Evolutionary conservation across 257 asterid species (phyloP).

Genomic region (Agastache rugosa): DNA sequence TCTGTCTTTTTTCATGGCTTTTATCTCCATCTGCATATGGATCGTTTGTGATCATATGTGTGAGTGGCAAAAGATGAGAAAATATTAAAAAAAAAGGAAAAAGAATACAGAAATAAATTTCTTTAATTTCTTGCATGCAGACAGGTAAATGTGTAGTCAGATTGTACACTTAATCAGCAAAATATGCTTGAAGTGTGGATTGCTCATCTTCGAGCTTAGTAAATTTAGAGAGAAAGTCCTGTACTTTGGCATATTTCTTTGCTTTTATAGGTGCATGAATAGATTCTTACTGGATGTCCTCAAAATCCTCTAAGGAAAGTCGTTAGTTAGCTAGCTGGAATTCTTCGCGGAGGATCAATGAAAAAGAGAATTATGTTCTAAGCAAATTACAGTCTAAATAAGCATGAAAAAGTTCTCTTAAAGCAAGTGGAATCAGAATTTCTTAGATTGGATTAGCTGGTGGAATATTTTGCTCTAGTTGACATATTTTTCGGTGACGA

Average conservation of each 20-base stretch:
- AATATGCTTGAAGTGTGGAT: constrained; percentile 11
- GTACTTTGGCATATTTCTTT: background rate
- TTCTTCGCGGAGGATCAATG: constrained; percentile 36
- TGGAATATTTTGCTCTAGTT: constrained; percentile 43
- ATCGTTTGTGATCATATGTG: constrained; percentile 19
- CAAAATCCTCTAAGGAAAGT: constrained; percentile 31
- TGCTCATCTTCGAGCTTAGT: background rate
- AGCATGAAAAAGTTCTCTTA: constrained; percentile 31
- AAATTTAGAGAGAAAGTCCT: background rate
- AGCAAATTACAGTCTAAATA: constrained; percentile 31
- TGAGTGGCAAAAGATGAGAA: background rate
- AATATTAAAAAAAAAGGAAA: background rate
- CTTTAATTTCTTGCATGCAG: background rate
- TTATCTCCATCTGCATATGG: constrained; percentile 15
- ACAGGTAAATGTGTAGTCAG: background rate
- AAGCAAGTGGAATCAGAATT: constrained; percentile 34
- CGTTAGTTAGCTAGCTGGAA: constrained; percentile 38
- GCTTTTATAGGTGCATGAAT: constrained; percentile 26
- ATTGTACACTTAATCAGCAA: background rate
- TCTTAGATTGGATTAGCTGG: constrained; percentile 30
- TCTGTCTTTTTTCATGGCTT: background rate
- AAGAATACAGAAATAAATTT: background rate
- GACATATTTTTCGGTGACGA: constrained; percentile 26
- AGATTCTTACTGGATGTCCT: constrained; percentile 32
- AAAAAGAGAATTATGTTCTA: constrained; percentile 32